Conservation (phyloP, 305 asterid genomes). For the Fraxinus greggii region DNA sequence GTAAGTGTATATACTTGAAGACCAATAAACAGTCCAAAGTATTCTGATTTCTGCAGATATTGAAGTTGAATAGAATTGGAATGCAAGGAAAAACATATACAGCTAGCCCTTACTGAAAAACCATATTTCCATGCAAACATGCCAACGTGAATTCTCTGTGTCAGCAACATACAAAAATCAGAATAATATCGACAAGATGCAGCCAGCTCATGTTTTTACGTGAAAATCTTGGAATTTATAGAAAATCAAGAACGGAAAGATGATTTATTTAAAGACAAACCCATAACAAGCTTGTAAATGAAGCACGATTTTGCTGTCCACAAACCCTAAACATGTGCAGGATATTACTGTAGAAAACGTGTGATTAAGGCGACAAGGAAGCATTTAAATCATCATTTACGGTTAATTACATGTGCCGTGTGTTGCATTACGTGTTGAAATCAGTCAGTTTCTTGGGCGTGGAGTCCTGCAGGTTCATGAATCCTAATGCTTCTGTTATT, state of each 20-base stretch:
- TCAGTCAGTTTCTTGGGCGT: slow-evolving; percentile 30
- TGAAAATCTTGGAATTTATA: not conserved
- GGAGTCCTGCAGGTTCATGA: slow-evolving; percentile 12
- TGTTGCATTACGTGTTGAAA: slow-evolving; percentile 2
- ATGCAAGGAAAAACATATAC: not conserved
- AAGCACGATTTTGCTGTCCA: slow-evolving; percentile 26
- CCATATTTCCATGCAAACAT: slow-evolving; percentile 16
- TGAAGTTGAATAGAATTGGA: not conserved
- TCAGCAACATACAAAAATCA: not conserved
- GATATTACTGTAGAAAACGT: slow-evolving; percentile 17
- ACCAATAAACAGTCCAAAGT: not conserved
- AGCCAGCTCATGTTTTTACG: not conserved
- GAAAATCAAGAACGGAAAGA: not conserved
- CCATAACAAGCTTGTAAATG: slow-evolving; percentile 19
- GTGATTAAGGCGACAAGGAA: slow-evolving; percentile 42
- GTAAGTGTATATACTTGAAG: not conserved
- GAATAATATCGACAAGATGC: not conserved
- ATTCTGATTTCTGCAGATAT: not conserved
- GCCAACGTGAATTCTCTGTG: slow-evolving; percentile 7
- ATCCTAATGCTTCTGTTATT: not conserved
- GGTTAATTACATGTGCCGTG: slow-evolving; percentile 42
- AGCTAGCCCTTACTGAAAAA: not conserved
- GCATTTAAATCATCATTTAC: slow-evolving; percentile 28
- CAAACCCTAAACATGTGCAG: slow-evolving; percentile 59
- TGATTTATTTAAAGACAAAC: not conserved